Evolutionary conservation across 1,284 basidiomycete genomes (phyloP).

Genomic region (Fomitopsis betulina): DNA sequence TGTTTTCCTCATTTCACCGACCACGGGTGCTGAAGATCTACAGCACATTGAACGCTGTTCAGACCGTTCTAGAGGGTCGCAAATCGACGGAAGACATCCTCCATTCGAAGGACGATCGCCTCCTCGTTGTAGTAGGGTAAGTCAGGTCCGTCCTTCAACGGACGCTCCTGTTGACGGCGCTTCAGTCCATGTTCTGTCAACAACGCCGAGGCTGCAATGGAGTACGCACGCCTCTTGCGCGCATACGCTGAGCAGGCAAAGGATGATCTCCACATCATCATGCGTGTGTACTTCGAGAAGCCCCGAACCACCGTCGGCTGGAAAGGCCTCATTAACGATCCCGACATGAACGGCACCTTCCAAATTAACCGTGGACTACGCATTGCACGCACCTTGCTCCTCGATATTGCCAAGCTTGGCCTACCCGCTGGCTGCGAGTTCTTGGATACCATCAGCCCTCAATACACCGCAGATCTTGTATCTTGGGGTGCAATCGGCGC

Average conservation of each 20-base stretch:
- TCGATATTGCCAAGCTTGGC: constrained; percentile 84
- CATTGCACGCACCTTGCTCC: constrained; percentile 83
- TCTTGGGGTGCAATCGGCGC: constrained; percentile 98
- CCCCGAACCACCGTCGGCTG: constrained; percentile 96
- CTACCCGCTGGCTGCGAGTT: constrained; percentile 89
- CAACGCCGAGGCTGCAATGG: constrained; percentile 78
- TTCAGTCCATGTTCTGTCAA: constrained; percentile 90
- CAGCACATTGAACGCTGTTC: constrained; percentile 67
- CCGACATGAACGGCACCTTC: constrained; percentile 81
- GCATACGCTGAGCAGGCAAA: constrained; percentile 78
- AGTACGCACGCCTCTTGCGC: constrained; percentile 79
- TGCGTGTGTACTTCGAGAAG: constrained; percentile 98
- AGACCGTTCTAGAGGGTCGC: constrained; percentile 86
- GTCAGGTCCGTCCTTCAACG: constrained; percentile 22
- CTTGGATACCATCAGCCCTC: constrained; percentile 84
- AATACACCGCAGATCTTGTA: constrained; percentile 95
- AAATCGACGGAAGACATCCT: constrained; percentile 75
- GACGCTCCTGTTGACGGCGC: constrained; percentile 4
- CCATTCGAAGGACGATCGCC: constrained; percentile 81
- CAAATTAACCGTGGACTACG: constrained; percentile 96
- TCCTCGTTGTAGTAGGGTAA: constrained; percentile 85
- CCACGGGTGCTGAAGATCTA: neutral
- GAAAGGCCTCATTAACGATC: constrained; percentile 98
- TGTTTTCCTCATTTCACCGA: neutral
- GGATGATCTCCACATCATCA: constrained; percentile 91